Conservation (phyloP, 2,329 filamentous ascomycete genomes). For the Zasmidium citrigriseum region DNA sequence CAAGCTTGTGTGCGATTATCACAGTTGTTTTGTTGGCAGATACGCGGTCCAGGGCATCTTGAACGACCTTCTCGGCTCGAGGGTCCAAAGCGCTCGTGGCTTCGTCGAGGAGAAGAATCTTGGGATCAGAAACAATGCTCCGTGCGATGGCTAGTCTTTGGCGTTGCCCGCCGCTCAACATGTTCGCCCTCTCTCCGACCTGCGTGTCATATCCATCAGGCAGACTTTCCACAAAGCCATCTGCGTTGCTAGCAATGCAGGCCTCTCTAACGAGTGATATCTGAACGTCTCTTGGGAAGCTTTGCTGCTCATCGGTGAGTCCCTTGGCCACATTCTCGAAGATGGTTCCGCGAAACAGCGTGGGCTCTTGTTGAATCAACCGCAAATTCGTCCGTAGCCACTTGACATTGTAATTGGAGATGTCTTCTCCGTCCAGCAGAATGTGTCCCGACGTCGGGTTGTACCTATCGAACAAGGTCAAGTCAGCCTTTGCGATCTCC, state of each 20-base stretch:
- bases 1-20: conserved; percentile 46
- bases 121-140: conserved; percentile 35
- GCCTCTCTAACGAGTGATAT: conserved; percentile 33
- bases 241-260: conserved; percentile 33
- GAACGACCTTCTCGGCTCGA: conserved; percentile 33
- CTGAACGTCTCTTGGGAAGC: conserved; percentile 25
- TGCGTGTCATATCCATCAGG: conserved; percentile 36
- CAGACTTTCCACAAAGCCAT: conserved; percentile 37
- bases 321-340: conserved; percentile 37
- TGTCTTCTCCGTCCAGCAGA: conserved; percentile 30
- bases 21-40: conserved; percentile 34
- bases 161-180: conserved; percentile 35
- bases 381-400: conserved; percentile 33
- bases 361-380: conserved; percentile 37
- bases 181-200: conserved; percentile 33
- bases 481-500: too few species aligned
- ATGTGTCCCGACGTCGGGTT: conserved; percentile 28
- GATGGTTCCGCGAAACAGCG: conserved; percentile 35
- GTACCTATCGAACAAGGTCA: too few species aligned
- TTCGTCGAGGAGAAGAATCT: conserved; percentile 37
- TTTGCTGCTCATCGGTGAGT: conserved; percentile 39
- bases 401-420: conserved; percentile 26
- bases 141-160: conserved; percentile 39
- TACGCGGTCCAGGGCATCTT: conserved; percentile 35
- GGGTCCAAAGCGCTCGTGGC: conserved; percentile 39